Conservation (phyloP, 2,329 filamentous ascomycete genomes). For the Paecilomyces sp. region DNA sequence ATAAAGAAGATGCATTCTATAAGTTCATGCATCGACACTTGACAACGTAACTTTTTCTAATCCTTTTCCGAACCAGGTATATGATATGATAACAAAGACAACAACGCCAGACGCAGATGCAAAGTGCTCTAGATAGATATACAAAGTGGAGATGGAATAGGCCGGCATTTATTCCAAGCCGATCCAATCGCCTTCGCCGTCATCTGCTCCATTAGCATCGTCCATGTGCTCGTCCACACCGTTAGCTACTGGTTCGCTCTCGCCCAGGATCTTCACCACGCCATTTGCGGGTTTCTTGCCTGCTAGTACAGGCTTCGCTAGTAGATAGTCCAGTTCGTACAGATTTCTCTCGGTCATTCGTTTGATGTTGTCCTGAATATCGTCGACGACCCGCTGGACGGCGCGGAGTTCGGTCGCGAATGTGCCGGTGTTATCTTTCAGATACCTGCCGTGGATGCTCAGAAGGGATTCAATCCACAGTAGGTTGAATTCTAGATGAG, state of each 20-base stretch:
- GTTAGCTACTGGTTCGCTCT: conserved; percentile 1
- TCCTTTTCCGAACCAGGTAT: background rate
- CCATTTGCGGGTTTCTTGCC: conserved; percentile 17
- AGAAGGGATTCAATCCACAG: conserved; percentile 81
- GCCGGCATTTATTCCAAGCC: background rate
- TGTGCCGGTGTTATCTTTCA: conserved; percentile 71
- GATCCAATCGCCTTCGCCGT: background rate
- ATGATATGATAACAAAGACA: background rate
- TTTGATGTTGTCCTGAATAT: conserved; percentile 76
- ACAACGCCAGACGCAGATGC: background rate
- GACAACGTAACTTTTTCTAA: background rate
- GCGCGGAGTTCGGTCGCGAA: conserved; percentile 79
- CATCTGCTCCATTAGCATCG: background rate
- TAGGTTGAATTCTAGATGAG: conserved; percentile 90
- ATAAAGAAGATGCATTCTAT: background rate
- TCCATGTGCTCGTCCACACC: background rate
- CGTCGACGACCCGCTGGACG: conserved; percentile 70
- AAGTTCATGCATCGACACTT: background rate
- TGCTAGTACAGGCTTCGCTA: conserved; percentile 44
- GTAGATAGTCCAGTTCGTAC: conserved; percentile 80
- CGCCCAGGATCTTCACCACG: conserved; percentile 25
- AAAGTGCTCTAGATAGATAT: background rate
- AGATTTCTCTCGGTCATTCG: conserved; percentile 79
- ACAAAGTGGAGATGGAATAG: background rate
- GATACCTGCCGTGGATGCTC: conserved; percentile 74